phyloP scores from a whole-genome alignment of 2,329 filamentous ascomycete genomes.

The Exophiala calicioides region DNA sequence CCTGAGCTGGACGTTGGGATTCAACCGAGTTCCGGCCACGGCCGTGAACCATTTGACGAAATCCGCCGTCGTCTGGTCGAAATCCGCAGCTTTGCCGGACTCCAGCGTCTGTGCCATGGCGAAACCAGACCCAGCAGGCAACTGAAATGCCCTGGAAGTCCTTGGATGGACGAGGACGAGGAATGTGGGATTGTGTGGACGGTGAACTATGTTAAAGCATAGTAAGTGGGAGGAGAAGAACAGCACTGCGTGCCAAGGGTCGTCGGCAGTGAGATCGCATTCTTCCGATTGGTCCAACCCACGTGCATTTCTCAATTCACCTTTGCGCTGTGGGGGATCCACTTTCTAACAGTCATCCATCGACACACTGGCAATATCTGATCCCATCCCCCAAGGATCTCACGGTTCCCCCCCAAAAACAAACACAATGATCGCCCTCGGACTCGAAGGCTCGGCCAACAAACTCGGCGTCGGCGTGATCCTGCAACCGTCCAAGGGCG shows the following conservation, averaged over 20 bases:
- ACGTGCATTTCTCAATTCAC: no score
- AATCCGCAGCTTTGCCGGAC: slow-evolving; percentile 32
- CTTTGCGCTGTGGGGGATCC: no score
- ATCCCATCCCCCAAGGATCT: background rate
- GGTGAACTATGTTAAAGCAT: no score
- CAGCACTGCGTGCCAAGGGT: no score
- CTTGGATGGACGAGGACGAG: background rate
- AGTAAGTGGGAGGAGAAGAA: no score
- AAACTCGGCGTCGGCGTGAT: slow-evolving; percentile 96
- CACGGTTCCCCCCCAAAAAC: no score
- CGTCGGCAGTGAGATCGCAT: no score
- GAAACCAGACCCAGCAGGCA: slow-evolving; percentile 23
- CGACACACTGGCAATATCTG: no score
- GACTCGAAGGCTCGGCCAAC: slow-evolving; percentile 92
- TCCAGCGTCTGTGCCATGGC: slow-evolving; percentile 5
- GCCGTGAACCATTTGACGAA: slow-evolving; percentile 61
- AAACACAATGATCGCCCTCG: slow-evolving; percentile 61
- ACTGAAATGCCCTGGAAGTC: background rate
- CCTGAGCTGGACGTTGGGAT: slow-evolving; percentile 57
- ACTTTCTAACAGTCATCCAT: no score
- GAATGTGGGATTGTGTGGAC: no score
- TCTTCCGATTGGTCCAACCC: no score
- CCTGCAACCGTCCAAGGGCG: slow-evolving; percentile 63
- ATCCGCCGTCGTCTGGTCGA: slow-evolving; percentile 48
- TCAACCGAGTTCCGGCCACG: slow-evolving; percentile 56